These are phyloP conservation scores for Corymbia maculata DNA, from an alignment of 345 rosid species.

Conservation along the genomic window DNA sequence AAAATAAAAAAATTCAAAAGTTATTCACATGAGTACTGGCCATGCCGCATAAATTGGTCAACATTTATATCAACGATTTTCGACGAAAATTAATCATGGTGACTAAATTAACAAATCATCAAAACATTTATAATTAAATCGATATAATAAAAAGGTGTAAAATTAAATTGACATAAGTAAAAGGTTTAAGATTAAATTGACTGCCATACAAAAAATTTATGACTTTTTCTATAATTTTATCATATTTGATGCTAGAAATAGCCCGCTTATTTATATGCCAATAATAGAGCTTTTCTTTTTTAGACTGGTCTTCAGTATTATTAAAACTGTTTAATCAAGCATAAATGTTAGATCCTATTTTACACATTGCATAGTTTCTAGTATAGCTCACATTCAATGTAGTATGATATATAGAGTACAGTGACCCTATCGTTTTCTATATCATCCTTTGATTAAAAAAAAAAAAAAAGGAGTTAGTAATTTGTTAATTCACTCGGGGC, in stretches of 20 bases:
- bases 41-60: rapidly evolving
- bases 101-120: too few species aligned
- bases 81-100: too few species aligned
- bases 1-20: background rate
- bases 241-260: background rate
- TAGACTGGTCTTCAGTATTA: background rate
- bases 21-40: rapidly evolving
- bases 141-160: too few species aligned
- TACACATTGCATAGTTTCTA: background rate
- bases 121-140: too few species aligned
- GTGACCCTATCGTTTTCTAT: background rate
- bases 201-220: too few species aligned
- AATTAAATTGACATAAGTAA: too few species aligned
- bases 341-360: background rate
- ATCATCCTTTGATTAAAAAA: background rate
- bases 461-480: background rate
- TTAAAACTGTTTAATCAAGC: background rate
- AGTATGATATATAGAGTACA: background rate
- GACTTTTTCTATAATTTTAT: too few species aligned
- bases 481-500: background rate
- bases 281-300: background rate
- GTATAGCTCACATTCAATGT: background rate
- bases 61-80: rapidly evolving
- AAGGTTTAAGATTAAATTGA: rapidly evolving
- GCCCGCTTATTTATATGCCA: background rate